phyloP scores from a whole-genome alignment of 2,329 filamentous ascomycete genomes.

The Verticillium albo-atrum region DNA sequence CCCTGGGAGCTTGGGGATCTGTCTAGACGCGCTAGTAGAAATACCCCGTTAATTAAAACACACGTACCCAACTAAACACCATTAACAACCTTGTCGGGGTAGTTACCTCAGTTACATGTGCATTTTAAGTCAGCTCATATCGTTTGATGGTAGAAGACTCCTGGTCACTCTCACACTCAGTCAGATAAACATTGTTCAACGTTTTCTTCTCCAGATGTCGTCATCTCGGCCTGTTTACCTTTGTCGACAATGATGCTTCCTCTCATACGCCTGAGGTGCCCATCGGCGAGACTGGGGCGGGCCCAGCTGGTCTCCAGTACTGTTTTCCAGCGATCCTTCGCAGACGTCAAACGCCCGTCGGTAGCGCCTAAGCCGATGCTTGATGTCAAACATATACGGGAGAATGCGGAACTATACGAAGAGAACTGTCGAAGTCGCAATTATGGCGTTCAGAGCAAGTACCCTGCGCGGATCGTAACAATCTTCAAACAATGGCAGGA shows the following conservation, averaged over 20 bases:
- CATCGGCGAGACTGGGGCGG: neutral
- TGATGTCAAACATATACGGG: constrained; percentile 86
- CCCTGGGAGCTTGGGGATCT: constrained; percentile 58
- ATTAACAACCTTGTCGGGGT: neutral
- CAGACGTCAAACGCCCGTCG: constrained; percentile 48
- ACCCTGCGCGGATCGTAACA: constrained; percentile 51
- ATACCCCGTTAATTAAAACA: neutral
- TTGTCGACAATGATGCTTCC: neutral
- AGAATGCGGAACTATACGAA: constrained; percentile 75
- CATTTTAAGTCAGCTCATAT: neutral
- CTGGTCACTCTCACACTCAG: neutral
- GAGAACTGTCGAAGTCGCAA: constrained; percentile 83
- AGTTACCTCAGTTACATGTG: neutral
- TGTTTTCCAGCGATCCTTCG: constrained; percentile 4
- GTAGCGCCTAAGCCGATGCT: constrained; percentile 74
- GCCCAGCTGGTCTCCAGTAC: neutral
- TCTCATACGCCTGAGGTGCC: neutral
- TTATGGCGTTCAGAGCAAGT: constrained; percentile 55
- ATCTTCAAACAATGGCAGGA: constrained; percentile 55
- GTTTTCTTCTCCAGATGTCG: neutral
- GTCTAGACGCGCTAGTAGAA: constrained; percentile 19
- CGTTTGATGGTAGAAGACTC: neutral
- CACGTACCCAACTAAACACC: neutral
- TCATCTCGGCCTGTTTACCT: neutral
- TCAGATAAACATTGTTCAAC: too few species aligned